phyloP scores from a whole-genome alignment of 352 stramenopile genomes.

The Pythium rhizo-oryzae region DNA sequence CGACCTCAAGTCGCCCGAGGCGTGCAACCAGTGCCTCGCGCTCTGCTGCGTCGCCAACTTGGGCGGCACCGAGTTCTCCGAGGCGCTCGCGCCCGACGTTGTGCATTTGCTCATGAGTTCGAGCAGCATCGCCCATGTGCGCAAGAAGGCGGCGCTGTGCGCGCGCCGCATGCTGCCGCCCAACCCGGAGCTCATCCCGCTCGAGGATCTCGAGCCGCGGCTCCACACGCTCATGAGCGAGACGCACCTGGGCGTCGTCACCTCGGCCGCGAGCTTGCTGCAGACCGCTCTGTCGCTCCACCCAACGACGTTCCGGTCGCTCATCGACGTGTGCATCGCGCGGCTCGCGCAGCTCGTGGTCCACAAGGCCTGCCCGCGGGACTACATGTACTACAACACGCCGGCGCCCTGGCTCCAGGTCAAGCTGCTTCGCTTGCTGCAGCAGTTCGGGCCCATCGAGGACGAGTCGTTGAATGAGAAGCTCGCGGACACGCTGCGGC shows the following conservation, averaged over 20 bases:
- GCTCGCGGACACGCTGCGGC: constrained; percentile 92
- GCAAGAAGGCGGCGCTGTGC: constrained; percentile 98
- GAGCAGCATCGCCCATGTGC: constrained; percentile 92
- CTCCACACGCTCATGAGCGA: constrained; percentile 89
- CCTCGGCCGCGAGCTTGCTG: constrained; percentile 91
- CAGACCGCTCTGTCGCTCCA: constrained; percentile 91
- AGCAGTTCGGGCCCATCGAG: constrained; percentile 89
- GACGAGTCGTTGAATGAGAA: constrained; percentile 51
- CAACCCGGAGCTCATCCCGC: constrained; percentile 91
- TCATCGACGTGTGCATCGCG: constrained; percentile 94
- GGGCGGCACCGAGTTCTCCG: constrained; percentile 93
- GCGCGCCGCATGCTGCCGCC: constrained; percentile 92
- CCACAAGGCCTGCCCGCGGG: constrained; percentile 91
- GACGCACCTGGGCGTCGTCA: constrained; percentile 94
- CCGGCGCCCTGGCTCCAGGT: constrained; percentile 97
- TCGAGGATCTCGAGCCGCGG: constrained; percentile 72
- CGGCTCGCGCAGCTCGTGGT: constrained; percentile 93
- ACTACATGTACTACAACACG: constrained; percentile 99
- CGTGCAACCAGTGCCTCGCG: constrained; percentile 92
- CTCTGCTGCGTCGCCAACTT: constrained; percentile 97
- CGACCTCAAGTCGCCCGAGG: constrained; percentile 91
- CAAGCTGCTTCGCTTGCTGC: constrained; percentile 91
- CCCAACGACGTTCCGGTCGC: constrained; percentile 85
- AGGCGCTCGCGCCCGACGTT: constrained; percentile 94
- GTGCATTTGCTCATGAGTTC: constrained; percentile 92